A percentile compares a stretch with the other conserved stretches of the same genome.
phyloP scores from a whole-genome alignment of 2,329 filamentous ascomycete species.

The Penicillium sp. region DNA sequence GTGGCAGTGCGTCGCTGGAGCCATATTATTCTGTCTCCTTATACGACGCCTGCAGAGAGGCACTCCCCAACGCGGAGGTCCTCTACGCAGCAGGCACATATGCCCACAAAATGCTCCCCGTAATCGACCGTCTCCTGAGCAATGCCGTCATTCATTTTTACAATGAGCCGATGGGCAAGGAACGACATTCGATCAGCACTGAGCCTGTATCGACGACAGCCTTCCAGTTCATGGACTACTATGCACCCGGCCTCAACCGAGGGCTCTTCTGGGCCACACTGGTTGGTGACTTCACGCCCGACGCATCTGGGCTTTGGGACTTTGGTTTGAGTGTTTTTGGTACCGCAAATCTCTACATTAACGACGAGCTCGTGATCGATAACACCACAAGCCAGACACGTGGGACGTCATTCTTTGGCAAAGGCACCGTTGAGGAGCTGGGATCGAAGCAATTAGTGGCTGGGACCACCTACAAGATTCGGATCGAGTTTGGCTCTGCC shows the following conservation, averaged over 20 bases:
- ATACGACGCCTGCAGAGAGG: constrained; percentile 32
- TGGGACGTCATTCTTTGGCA: constrained; percentile 64
- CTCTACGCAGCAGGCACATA: constrained; percentile 26
- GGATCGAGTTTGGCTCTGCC: constrained; percentile 31
- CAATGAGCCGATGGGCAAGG: constrained; percentile 21
- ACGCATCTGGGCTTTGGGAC: constrained; percentile 59
- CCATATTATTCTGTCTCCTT: constrained; percentile 36
- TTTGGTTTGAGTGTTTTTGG: constrained; percentile 64
- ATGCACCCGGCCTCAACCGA: constrained; percentile 28
- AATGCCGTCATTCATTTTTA: constrained; percentile 30
- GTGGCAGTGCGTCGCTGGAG: constrained; percentile 38
- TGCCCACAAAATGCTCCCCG: constrained; percentile 36
- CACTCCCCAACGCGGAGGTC: constrained; percentile 11
- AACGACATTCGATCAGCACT: constrained; percentile 21
- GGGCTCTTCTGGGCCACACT: constrained; percentile 48
- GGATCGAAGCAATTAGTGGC: constrained; percentile 39
- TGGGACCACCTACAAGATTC: constrained; percentile 34
- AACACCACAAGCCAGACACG: constrained; percentile 61
- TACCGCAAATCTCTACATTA: constrained; percentile 61
- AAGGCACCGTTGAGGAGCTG: constrained; percentile 62
- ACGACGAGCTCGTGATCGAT: constrained; percentile 61
- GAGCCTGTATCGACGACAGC: constrained; percentile 34
- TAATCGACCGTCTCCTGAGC: constrained; percentile 29
- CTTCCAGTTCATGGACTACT: constrained; percentile 38
- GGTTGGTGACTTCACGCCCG: constrained; percentile 47